Conservation (phyloP, 1,139 yeast genomes). For the Kurtzmaniella quercitrusa region DNA sequence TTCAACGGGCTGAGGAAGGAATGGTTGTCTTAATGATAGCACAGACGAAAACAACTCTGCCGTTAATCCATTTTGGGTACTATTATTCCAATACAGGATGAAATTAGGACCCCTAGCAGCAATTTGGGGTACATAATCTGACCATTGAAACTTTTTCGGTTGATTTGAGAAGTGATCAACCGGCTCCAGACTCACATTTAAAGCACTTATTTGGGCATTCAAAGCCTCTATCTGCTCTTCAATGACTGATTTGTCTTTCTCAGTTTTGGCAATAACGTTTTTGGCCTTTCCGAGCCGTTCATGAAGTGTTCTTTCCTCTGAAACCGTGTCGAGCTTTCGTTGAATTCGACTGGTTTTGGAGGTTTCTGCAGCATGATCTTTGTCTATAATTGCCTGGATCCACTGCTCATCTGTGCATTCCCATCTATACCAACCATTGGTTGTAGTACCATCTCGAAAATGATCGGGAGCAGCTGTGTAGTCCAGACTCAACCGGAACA, state of each 20-base stretch:
- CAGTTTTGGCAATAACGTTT: slow-evolving; percentile 25
- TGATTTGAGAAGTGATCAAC: background rate
- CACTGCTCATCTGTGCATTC: slow-evolving; percentile 15
- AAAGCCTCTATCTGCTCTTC: slow-evolving; percentile 15
- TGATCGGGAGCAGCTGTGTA: background rate
- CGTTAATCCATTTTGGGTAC: slow-evolving; percentile 10
- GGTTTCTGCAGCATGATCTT: slow-evolving; percentile 14
- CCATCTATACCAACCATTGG: slow-evolving; percentile 14
- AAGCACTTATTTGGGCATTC: slow-evolving; percentile 7
- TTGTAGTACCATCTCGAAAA: background rate
- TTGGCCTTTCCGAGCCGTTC: slow-evolving; percentile 20
- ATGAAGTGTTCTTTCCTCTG: slow-evolving; percentile 20
- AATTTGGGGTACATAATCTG: slow-evolving; percentile 38
- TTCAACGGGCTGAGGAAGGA: slow-evolving; percentile 62
- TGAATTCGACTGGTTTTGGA: slow-evolving; percentile 19
- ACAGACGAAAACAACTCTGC: slow-evolving; percentile 61
- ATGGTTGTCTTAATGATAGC: slow-evolving; percentile 73
- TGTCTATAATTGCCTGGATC: slow-evolving; percentile 13
- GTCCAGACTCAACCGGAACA: slow-evolving; percentile 7
- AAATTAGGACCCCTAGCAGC: slow-evolving; percentile 56
- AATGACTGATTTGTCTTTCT: slow-evolving; percentile 9
- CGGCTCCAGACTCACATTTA: slow-evolving; percentile 4
- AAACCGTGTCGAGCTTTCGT: slow-evolving; percentile 25
- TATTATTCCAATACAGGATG: slow-evolving; percentile 15
- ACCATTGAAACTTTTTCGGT: slow-evolving; percentile 12